Evolutionary conservation across 306 rosid genomes (phyloP), one percentile per base, ranked within the genome.

Genomic region (Castanospermum australe): DNA sequence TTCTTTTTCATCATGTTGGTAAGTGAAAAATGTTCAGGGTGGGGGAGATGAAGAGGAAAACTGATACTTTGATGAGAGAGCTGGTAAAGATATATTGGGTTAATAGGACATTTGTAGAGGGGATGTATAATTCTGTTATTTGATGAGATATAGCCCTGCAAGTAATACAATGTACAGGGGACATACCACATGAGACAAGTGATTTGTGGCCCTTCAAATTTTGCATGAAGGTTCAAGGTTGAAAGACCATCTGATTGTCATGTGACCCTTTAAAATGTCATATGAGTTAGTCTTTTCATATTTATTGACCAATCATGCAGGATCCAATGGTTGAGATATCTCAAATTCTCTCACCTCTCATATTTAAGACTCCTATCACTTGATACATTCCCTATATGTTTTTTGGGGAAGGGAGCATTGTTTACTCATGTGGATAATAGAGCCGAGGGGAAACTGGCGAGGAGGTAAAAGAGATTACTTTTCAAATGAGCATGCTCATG

Each of bases 21-120:
- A 14, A 65, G 75, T 63, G 74, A 39, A 59, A 10, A 44, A 21
- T 79, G 52, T 60, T 71, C 56, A 32, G 18, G 52, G 39, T 62
- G 33, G 56, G 15, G 20, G 63, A 61, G 54, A 72, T 47, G 36
- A 25, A 44, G 67, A 32, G 69, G 39, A 57, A 38, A 38, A 73
- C 25, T 57, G 18, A 35, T 52, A 33, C 38, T 17, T 17, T 6
- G 64, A 55, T 67, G 52, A 65, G 54, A 75, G 24, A 57, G 51
- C 3, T 24, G 41, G 28, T 35, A 11, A 52, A 21, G 67, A 36
- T 56, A 39, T 24, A 66, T 32, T 56, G 73, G 10, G 38, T 71
- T 45, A 33, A 45, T 71, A 41, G 38, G 50, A 67, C 51, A 14
- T 65, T 33, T 76, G 25, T 33, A 63, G 14, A 61, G 51, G 18